Base-by-base conservation (phyloP, 768 basidiomycete genomes). In the Lactarius hengduanensis region DNA sequence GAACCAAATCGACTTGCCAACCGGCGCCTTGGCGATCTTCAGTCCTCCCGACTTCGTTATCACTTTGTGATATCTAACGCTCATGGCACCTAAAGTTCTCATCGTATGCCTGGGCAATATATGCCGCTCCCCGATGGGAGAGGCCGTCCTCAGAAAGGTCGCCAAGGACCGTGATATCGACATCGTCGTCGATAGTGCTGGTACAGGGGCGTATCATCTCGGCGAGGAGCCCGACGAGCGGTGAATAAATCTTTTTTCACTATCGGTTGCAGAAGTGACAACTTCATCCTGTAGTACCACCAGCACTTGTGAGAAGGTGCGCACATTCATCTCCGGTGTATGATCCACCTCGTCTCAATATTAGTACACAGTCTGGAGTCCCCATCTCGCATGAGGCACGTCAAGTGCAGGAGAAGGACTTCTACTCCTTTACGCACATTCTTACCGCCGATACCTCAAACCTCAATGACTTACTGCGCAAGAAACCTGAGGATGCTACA, bases 71-170 rank as follows among this genome's bases (percentile, higher is more conserved):
- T n/a, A 53, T 50, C 56, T 61, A 50, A n/a, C 56, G 10, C 0
- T 13, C 22, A 75, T 73, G 72, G 64, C 70, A 47, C 73, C 73
- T 4, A 79, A 84, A 61, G 89, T 88, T 36, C 83, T 94, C 58
- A 76, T 92, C 67, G 90, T 93, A 43, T 94, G 92, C 70, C 77
- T 92, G 64, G 91, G 91, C 15, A 93, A 93, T 74, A 92, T 93
- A 65, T 93, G 93, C 74, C 88, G 94, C 40, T 94, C 92, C 28
- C 94, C 94, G 0, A 92, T 96, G 86, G 94, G 93, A 36, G 92
- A 95, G 78, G 94, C 93, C 2, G 91, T 96, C 28, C 81, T 96
- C 36, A 81, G 78, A 66, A 82, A 92, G 62, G 82, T 86, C 64
- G 91, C 90, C 10, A 77, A 80, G 58, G 82, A 86, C 71, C 86